Base-by-base conservation (phyloP, 2,329 filamentous ascomycete species). In the Sclerotiophoma versabilis region DNA sequence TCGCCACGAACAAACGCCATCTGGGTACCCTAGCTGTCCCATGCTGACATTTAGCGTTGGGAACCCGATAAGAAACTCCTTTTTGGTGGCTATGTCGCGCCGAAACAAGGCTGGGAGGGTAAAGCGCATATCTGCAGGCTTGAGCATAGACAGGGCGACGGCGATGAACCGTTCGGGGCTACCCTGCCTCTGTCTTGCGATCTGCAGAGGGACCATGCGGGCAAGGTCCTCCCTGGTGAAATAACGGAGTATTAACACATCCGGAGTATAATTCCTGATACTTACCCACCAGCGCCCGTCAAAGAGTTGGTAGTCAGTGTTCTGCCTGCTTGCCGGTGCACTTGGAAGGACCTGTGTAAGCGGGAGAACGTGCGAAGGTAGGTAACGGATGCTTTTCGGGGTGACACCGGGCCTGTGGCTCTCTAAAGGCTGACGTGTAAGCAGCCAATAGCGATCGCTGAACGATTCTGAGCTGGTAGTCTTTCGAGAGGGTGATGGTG, bases 271-370 rank as follows among this genome's bases (percentile, higher is more conserved):
- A 15, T 80, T 74, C 23, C 68, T 63, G 10, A 85, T 49, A 2
- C 75, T 77, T 42, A 86, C 74, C 84, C 84, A 87, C 68, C 76
- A 85, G 17, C 84, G 76, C 39, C 79, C 76, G 62, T 86, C 83
- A 76, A 82, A 86, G 14, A 87, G 75, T 5, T 73, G 70, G 69
- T 75, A 81, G 4, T 33, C 39, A 17, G 17, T 8, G 17, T 17
- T 5, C 5, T 4, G 9, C 4, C 5, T 19, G 19, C n/a, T 19
- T 3, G 5, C 5, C 19, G 22, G 17, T 25, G 36, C 37, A 20
- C 11, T 5, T 2, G 15, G 6, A 20, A 29, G 7, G 14, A 44
- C 39, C 12, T 19, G 32, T 14, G 10, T 39, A 10, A 23, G 26
- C 14, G 37, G n/a, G 20, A 32, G 62, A 54, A 46, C 59, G 36